phyloP scores from a whole-genome alignment of 2,329 filamentous ascomycete genomes.

The Cylindrodendrum hubeiense region DNA sequence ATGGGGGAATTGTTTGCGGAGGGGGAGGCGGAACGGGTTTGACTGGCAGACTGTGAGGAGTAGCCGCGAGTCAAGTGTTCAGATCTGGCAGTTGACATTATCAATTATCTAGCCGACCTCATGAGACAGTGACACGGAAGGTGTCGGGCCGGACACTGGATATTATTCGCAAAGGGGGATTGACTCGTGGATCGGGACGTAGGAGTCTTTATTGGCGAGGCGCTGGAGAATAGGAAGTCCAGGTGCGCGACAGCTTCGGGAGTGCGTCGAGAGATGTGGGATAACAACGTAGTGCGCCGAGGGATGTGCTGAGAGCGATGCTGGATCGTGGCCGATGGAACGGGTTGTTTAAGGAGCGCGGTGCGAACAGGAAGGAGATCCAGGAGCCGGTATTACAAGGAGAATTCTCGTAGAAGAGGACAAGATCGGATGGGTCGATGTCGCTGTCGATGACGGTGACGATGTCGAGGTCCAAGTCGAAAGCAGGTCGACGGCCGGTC shows the following conservation, averaged over 20 bases:
- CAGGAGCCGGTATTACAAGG: slow-evolving; percentile 52
- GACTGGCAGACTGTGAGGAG: slow-evolving; percentile 75
- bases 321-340: slow-evolving; percentile 24
- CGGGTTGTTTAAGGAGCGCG: slow-evolving; percentile 42
- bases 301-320: slow-evolving; percentile 13
- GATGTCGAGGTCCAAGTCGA: slow-evolving; percentile 24
- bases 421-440: slow-evolving; percentile 27
- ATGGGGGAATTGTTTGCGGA: slow-evolving; percentile 84
- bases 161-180: slow-evolving; percentile 40
- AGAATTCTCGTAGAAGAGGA: slow-evolving; percentile 45
- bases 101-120: slow-evolving; percentile 77
- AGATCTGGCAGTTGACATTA: slow-evolving; percentile 92
- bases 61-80: slow-evolving; percentile 90
- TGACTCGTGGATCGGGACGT: slow-evolving; percentile 22
- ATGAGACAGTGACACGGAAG: slow-evolving; percentile 50
- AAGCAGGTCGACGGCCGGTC: slow-evolving; percentile 37
- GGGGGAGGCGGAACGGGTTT: slow-evolving; percentile 82
- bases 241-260: slow-evolving; percentile 13
- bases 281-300: neutral
- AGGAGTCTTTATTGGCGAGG: slow-evolving; percentile 11
- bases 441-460: slow-evolving; percentile 1
- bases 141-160: slow-evolving; percentile 44
- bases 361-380: slow-evolving; percentile 44
- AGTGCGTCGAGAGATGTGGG: slow-evolving; percentile 14
- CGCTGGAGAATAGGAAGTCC: slow-evolving; percentile 11